These are phyloP conservation scores for Casuarina equisetifolia DNA, from an alignment of 306 rosid genomes.

Conservation along the genomic window DNA sequence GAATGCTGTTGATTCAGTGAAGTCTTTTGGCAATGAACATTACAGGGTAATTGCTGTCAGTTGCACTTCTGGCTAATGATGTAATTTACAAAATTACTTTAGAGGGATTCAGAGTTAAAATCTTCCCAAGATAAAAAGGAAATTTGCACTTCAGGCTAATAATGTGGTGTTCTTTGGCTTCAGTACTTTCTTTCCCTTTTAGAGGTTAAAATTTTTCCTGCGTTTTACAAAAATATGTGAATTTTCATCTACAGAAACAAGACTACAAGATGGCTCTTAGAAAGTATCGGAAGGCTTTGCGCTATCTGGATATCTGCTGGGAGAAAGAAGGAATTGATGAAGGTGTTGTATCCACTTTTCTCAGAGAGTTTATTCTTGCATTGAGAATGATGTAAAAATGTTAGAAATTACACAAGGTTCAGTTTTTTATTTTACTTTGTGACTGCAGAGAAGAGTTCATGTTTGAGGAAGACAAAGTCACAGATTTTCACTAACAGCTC, in stretches of 20 bases:
- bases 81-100: background rate
- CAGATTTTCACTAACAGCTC: slow-evolving; percentile 93
- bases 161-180: slow-evolving; percentile 8
- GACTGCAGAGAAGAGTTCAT: slow-evolving; percentile 64
- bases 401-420: slow-evolving; percentile 3
- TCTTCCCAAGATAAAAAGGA: too few relatives aligned
- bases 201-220: background rate
- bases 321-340: slow-evolving; percentile 88
- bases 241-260: slow-evolving; percentile 55
- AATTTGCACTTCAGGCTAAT: background rate
- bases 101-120: background rate
- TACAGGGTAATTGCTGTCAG: slow-evolving; percentile 54
- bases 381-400: background rate
- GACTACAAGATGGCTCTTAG: slow-evolving; percentile 77
- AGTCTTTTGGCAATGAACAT: slow-evolving; percentile 67
- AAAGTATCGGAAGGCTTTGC: slow-evolving; percentile 80
- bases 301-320: slow-evolving; percentile 90
- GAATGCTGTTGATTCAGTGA: slow-evolving; percentile 66
- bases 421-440: slow-evolving; percentile 13
- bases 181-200: background rate
- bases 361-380: background rate
- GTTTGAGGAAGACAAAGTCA: slow-evolving; percentile 79
- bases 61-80: background rate
- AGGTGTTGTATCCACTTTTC: slow-evolving; percentile 42
- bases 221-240: background rate